Percentiles rank a stretch among this genome's conserved stretches.
phyloP scores from a whole-genome alignment of 1,284 basidiomycete genomes.

The Meira nashicola region DNA sequence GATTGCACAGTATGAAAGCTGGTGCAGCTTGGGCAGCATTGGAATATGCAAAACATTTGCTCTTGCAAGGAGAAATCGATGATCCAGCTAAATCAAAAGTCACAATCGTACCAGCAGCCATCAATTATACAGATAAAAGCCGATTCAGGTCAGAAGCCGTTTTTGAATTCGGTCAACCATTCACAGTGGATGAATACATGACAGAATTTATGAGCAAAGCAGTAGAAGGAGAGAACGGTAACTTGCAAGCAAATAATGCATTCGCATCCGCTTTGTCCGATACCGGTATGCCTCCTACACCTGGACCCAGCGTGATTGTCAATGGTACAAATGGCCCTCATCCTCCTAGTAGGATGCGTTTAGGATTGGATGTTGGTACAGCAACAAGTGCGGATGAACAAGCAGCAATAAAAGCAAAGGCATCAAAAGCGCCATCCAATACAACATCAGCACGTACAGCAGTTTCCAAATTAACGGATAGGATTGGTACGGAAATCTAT shows the following conservation, averaged over 20 bases:
- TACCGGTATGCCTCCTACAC: slow-evolving; percentile 22
- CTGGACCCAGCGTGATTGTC: slow-evolving; percentile 20
- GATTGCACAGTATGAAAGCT: slow-evolving; percentile 88
- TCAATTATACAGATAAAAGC: slow-evolving; percentile 89
- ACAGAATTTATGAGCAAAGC: slow-evolving; percentile 64
- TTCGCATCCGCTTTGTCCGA: background rate
- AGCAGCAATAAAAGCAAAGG: background rate
- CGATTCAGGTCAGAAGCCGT: slow-evolving; percentile 74
- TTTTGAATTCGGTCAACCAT: slow-evolving; percentile 68
- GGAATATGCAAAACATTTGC: slow-evolving; percentile 67
- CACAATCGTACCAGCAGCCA: slow-evolving; percentile 72
- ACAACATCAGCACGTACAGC: slow-evolving; percentile 54
- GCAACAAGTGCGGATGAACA: background rate
- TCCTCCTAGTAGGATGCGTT: background rate
- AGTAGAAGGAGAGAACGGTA: background rate
- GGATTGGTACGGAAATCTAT: slow-evolving; percentile 67
- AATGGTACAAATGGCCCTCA: background rate
- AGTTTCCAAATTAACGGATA: slow-evolving; percentile 77
- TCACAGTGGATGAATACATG: slow-evolving; percentile 69
- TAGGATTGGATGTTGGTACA: slow-evolving; percentile 7
- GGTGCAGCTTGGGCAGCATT: slow-evolving; percentile 92
- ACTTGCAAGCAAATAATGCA: background rate
- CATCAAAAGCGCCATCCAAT: background rate
- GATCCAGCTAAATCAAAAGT: slow-evolving; percentile 53
- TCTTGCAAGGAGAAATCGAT: slow-evolving; percentile 1